Conservation (phyloP, 495 filamentous ascomycete species). For the Aspergillus sparsus region DNA sequence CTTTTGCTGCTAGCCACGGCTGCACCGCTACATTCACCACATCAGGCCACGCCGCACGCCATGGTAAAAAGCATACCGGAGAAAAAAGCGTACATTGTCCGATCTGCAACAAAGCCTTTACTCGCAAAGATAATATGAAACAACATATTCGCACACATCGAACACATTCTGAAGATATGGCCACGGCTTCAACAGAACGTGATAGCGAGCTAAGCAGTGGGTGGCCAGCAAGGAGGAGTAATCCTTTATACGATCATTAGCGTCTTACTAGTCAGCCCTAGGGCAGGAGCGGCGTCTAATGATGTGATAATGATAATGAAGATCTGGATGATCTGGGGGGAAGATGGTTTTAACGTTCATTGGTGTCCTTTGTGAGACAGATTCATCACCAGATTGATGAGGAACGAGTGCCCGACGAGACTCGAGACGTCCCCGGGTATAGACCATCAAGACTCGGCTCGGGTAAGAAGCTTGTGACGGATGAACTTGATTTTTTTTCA, state of each 20-base stretch:
- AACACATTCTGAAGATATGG: slow-evolving; percentile 42
- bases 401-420: not conserved
- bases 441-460: not conserved
- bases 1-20: slow-evolving; percentile 61
- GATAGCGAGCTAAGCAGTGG: slow-evolving; percentile 27
- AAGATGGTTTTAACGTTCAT: not conserved
- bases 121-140: slow-evolving; percentile 98
- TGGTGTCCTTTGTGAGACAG: slow-evolving; percentile 12
- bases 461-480: not conserved
- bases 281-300: too few relatives aligned
- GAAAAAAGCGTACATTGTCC: slow-evolving; percentile 91
- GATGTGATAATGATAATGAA: slow-evolving; percentile 15
- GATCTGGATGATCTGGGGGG: slow-evolving; percentile 11
- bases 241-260: slow-evolving; percentile 28
- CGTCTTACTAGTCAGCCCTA: slow-evolving; percentile 30
- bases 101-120: slow-evolving; percentile 91
- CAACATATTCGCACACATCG: slow-evolving; percentile 89
- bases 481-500: not conserved
- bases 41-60: slow-evolving; percentile 92
- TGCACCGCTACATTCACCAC: slow-evolving; percentile 90
- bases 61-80: slow-evolving; percentile 94
- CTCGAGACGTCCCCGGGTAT: not conserved
- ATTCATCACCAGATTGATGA: slow-evolving; percentile 15
- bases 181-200: slow-evolving; percentile 28
- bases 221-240: slow-evolving; percentile 18